These are phyloP conservation scores for Exophiala alcalophila DNA, from an alignment of 2,329 filamentous ascomycete genomes.

Conservation along the genomic window DNA sequence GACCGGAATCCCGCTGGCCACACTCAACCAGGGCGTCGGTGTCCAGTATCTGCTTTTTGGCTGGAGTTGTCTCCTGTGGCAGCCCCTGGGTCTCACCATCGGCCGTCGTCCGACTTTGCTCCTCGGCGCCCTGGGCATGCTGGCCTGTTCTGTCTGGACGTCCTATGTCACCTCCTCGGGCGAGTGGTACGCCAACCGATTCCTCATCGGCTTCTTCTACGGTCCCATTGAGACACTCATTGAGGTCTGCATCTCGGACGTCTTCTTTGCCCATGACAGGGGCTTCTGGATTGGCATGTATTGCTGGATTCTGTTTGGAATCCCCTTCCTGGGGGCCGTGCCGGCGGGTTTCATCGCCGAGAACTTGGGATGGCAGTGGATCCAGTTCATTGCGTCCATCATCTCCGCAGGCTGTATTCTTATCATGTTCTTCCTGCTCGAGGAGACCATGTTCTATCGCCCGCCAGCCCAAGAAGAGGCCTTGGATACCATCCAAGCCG, in stretches of 20 bases:
- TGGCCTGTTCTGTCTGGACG: slow-evolving; percentile 39
- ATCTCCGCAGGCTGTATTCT: slow-evolving; percentile 49
- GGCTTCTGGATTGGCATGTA: slow-evolving; percentile 55
- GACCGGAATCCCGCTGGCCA: slow-evolving; percentile 50
- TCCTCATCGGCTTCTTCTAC: slow-evolving; percentile 48
- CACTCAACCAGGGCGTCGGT: slow-evolving; percentile 55
- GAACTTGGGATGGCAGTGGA: slow-evolving; percentile 54
- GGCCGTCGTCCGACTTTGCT: slow-evolving; percentile 10
- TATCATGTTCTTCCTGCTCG: slow-evolving; percentile 51
- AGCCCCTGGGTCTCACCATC: slow-evolving; percentile 45
- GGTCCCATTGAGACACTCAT: slow-evolving; percentile 50
- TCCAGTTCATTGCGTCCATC: slow-evolving; percentile 51
- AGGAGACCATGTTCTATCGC: slow-evolving; percentile 44
- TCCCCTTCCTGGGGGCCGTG: slow-evolving; percentile 41
- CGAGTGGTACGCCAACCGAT: slow-evolving; percentile 48
- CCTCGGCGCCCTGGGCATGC: slow-evolving; percentile 10
- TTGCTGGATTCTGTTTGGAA: slow-evolving; percentile 55
- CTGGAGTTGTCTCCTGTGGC: slow-evolving; percentile 54
- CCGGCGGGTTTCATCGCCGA: slow-evolving; percentile 51
- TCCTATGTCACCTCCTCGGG: slow-evolving; percentile 44
- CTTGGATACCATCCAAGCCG: slow-evolving; percentile 6
- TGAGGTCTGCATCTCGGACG: slow-evolving; percentile 46
- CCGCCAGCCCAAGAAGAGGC: slow-evolving; percentile 10
- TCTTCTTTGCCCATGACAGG: slow-evolving; percentile 52
- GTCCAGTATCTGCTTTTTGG: slow-evolving; percentile 56